These are phyloP conservation scores for Elaeagnus macrophylla DNA, from an alignment of 306 rosid species.

Conservation along the genomic window DNA sequence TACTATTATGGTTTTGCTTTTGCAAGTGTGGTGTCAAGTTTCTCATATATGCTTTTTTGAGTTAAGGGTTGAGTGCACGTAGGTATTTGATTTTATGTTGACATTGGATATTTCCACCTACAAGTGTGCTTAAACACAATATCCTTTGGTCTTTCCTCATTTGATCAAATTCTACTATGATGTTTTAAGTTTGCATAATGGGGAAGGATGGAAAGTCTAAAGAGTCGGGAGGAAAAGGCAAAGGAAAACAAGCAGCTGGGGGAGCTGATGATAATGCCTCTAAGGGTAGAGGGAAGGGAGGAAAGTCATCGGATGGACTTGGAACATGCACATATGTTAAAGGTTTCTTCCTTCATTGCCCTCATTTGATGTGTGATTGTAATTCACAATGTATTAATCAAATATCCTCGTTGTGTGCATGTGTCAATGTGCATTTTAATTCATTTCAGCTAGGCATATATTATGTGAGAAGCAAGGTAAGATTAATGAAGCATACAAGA, in stretches of 20 bases:
- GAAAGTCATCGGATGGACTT: constrained; percentile 70
- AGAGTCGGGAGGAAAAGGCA: constrained; percentile 71
- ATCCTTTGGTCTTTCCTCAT: no score
- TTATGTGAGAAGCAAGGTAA: constrained; percentile 94
- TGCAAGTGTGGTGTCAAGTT: no score
- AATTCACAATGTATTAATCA: background rate
- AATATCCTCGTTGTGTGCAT: background rate
- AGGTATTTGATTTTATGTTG: no score
- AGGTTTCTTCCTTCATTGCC: constrained; percentile 27
- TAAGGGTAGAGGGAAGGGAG: constrained; percentile 84
- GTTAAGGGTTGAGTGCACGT: no score
- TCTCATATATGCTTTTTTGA: no score
- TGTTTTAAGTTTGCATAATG: constrained; percentile 35
- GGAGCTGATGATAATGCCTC: constrained; percentile 65
- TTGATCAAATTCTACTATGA: no score
- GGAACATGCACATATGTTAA: constrained; percentile 97
- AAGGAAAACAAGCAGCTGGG: constrained; percentile 68
- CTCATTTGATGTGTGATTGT: background rate
- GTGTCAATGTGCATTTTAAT: constrained; percentile 3
- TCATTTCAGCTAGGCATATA: constrained; percentile 68
- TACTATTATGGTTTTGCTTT: no score
- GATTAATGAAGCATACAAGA: constrained; percentile 93
- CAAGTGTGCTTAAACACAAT: no score
- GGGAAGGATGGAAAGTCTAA: constrained; percentile 74
- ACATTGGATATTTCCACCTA: no score